Conservation (phyloP, 352 stramenopile species). For the Thraustotheca clavata region DNA sequence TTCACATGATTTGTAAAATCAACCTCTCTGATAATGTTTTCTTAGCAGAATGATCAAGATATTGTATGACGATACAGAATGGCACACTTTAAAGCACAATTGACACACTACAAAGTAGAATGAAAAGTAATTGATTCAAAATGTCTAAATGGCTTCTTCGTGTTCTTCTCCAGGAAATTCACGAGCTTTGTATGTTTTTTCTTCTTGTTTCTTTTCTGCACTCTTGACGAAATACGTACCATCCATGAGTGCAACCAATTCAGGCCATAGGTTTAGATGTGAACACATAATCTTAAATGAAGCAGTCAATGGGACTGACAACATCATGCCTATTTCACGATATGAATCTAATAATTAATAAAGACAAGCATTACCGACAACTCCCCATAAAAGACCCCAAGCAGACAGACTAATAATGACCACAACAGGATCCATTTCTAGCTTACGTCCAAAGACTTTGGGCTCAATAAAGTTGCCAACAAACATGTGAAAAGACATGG, state of each 20-base stretch:
- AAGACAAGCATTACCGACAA: slow-evolving; percentile 30
- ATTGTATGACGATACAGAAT: too few relatives aligned
- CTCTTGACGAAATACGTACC: slow-evolving; percentile 80
- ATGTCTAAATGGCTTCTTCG: not conserved
- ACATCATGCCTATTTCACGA: slow-evolving; percentile 64
- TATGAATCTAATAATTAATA: not conserved
- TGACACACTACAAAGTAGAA: too few relatives aligned
- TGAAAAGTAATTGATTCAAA: not conserved
- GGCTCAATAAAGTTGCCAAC: slow-evolving; percentile 85
- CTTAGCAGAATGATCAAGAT: too few relatives aligned
- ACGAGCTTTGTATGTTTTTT: slow-evolving; percentile 30
- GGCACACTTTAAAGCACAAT: too few relatives aligned
- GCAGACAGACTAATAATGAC: slow-evolving; percentile 83
- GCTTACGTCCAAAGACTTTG: slow-evolving; percentile 78
- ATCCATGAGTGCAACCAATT: slow-evolving; percentile 81
- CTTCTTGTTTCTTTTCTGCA: slow-evolving; percentile 59
- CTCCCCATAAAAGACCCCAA: slow-evolving; percentile 77
- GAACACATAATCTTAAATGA: slow-evolving; percentile 84
- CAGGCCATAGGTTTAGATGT: slow-evolving; percentile 75
- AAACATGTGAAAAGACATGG: slow-evolving; percentile 86
- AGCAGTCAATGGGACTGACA: slow-evolving; percentile 76
- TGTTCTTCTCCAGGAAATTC: slow-evolving; percentile 3
- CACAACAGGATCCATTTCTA: slow-evolving; percentile 81
- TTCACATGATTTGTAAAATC: too few relatives aligned
- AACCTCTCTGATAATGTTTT: too few relatives aligned